These are phyloP conservation scores for Saturnispora sanitii DNA, from an alignment of 805 yeast genomes.

Conservation along the genomic window DNA sequence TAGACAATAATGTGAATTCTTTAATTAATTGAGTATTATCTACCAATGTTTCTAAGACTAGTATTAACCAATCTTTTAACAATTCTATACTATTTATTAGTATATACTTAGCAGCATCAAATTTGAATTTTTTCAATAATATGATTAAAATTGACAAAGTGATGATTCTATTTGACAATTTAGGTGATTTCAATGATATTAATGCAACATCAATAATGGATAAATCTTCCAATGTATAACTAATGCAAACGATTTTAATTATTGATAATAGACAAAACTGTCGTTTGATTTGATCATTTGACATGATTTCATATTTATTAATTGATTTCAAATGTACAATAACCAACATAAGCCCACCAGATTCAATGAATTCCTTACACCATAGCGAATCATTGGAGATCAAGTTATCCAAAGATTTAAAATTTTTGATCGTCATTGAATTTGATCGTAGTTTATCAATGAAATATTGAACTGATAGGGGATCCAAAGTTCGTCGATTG, in stretches of 20 bases:
- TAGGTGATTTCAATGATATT: slow-evolving; percentile 47
- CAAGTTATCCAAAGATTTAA: slow-evolving; percentile 23
- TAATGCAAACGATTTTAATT: slow-evolving; percentile 55
- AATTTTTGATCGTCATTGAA: slow-evolving; percentile 31
- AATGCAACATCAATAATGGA: background rate
- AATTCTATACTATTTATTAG: slow-evolving; percentile 1
- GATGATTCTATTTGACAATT: slow-evolving; percentile 63
- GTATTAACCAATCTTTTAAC: background rate
- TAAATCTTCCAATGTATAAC: slow-evolving; percentile 49
- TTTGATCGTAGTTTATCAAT: slow-evolving; percentile 30
- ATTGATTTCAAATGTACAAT: slow-evolving; percentile 55
- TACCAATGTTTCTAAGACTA: background rate
- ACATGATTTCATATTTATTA: slow-evolving; percentile 30
- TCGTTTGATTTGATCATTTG: slow-evolving; percentile 45
- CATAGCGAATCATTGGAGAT: slow-evolving; percentile 31
- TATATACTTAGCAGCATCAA: slow-evolving; percentile 1
- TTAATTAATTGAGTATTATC: slow-evolving; percentile 13
- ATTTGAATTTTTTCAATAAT: slow-evolving; percentile 17
- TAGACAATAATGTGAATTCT: slow-evolving; percentile 63
- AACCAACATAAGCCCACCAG: slow-evolving; percentile 75
- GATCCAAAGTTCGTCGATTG: slow-evolving; percentile 2
- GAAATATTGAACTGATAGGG: slow-evolving; percentile 34
- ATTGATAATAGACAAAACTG: slow-evolving; percentile 75
- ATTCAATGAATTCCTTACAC: slow-evolving; percentile 68
- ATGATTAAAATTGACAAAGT: slow-evolving; percentile 70